Evolutionary conservation across 2,329 filamentous ascomycete genomes (phyloP), one percentile per base, ranked within the genome.

Genomic region (Seiridium unicorne): DNA sequence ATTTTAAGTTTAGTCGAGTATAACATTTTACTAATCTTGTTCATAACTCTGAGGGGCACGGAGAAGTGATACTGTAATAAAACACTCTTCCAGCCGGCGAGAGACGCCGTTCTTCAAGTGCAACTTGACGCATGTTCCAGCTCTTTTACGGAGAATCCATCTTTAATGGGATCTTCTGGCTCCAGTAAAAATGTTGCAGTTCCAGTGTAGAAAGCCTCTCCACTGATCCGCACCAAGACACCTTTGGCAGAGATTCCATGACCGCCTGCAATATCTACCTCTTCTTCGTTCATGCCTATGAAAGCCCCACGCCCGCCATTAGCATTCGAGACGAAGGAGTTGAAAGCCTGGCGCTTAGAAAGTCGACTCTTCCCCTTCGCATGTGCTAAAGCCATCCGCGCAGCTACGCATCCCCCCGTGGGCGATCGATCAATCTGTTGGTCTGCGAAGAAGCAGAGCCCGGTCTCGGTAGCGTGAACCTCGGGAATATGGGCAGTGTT

Each of bases 251-350:
- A 51, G 13, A 51, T 13, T 26, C 48, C 44, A 9, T 55, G 8
- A 31, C 26, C 26, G 44, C 47, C 9, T 81, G 76, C 63, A 70
- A 70, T 5, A 69, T 69, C 32, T 82, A 78, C 66, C 78, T 80
- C 58, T 60, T 73, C 13, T 79, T 79, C 5, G 77, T 81, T 53
- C 5, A 35, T 53, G 8, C 51, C 51, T 18, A 34, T 35, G n/a
- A 53, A 53, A 4, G 34, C 4, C 13, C 51, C 51, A 38, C 18
- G 34, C 4, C 51, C 51, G 10, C 34, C 51, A 36, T 53, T 38
- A 18, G 31, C 8, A 10, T 34, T 26, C 11, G 51, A 53, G 18
- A 53, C 31, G 36, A 53, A 35, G 34, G 51, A 53, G 8, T 53
- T 26, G 18, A 32, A 53, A 13, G 8, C 18, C 34, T 35, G 13